These are phyloP conservation scores for Infundibulicybe gibba DNA, from an alignment of 768 basidiomycete genomes.

Conservation along the genomic window DNA sequence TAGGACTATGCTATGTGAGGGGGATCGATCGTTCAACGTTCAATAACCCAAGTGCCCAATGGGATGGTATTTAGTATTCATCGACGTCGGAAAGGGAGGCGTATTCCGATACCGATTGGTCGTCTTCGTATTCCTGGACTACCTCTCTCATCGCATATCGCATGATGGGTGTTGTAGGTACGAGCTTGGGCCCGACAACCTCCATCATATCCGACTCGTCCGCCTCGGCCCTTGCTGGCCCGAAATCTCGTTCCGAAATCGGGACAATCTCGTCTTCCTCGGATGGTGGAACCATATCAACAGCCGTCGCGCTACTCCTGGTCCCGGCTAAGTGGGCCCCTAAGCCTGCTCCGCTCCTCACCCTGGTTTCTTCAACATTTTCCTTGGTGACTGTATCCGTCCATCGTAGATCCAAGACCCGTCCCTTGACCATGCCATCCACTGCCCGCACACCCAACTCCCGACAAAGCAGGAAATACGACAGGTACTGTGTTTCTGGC, in stretches of 20 bases:
- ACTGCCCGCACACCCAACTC: slow-evolving; percentile 83
- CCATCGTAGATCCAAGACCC: slow-evolving; percentile 75
- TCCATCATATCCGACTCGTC: slow-evolving; percentile 52
- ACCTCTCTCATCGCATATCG: slow-evolving; percentile 82
- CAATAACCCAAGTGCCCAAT: not conserved
- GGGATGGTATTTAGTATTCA: slow-evolving; percentile 47
- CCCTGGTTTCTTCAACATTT: slow-evolving; percentile 26
- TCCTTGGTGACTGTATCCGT: slow-evolving; percentile 66
- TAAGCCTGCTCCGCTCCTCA: slow-evolving; percentile 14
- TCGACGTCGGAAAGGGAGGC: slow-evolving; percentile 78
- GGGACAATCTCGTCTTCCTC: slow-evolving; percentile 26
- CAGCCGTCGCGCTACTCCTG: slow-evolving; percentile 38
- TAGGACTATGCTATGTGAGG: not conserved
- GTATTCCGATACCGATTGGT: slow-evolving; percentile 72
- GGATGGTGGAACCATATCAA: slow-evolving; percentile 24
- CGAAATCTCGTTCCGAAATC: slow-evolving; percentile 36
- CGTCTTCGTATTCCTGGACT: slow-evolving; percentile 78
- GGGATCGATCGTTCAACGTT: not conserved
- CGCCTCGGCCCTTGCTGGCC: slow-evolving; percentile 29
- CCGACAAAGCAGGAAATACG: slow-evolving; percentile 79
- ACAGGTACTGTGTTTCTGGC: slow-evolving; percentile 56
- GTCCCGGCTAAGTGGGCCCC: slow-evolving; percentile 7
- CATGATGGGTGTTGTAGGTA: slow-evolving; percentile 80
- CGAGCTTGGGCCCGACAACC: slow-evolving; percentile 70
- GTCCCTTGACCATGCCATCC: slow-evolving; percentile 80